A percentile compares a stretch with the other conserved stretches of the same genome.
Conservation (phyloP, 805 yeast species). For the Candida odintsovae region DNA sequence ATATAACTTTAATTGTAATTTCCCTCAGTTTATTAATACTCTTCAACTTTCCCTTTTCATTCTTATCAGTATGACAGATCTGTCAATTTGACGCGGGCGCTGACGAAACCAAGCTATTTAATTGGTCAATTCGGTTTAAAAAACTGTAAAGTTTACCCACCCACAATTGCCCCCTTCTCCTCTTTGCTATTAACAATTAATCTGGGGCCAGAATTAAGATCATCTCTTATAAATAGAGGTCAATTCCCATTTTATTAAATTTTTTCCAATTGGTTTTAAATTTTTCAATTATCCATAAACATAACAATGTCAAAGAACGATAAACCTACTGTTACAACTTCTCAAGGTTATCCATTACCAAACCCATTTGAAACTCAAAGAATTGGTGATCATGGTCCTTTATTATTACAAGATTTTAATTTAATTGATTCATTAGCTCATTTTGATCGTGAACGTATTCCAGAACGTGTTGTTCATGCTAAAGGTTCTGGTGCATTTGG, state of each 20-base stretch:
- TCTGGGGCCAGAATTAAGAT: background rate
- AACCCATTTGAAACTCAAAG: constrained; percentile 76
- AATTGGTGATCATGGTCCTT: constrained; percentile 71
- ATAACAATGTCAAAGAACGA: constrained; percentile 9
- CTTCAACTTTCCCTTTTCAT: background rate
- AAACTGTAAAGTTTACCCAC: too few relatives aligned
- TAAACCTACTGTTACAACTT: constrained; percentile 57
- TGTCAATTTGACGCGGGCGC: background rate
- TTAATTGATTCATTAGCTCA: constrained; percentile 79
- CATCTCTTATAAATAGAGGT: background rate
- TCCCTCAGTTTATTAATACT: too few relatives aligned
- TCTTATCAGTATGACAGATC: background rate
- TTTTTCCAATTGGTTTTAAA: background rate
- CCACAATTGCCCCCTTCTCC: background rate
- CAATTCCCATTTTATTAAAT: background rate
- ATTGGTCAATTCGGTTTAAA: background rate
- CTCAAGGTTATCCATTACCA: constrained; percentile 72
- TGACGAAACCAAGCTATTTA: background rate
- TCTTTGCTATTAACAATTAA: background rate
- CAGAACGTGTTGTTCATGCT: constrained; percentile 91
- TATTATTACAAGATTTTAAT: constrained; percentile 75
- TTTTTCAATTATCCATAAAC: background rate
- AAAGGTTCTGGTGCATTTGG: constrained; percentile 93
- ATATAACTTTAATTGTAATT: too few relatives aligned
- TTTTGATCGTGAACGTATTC: constrained; percentile 85